A percentile compares a stretch with the other conserved stretches of the same genome.
These are phyloP conservation scores for Mycosarcoma maydis DNA, from an alignment of 1,284 basidiomycete genomes.

Conservation along the genomic window DNA sequence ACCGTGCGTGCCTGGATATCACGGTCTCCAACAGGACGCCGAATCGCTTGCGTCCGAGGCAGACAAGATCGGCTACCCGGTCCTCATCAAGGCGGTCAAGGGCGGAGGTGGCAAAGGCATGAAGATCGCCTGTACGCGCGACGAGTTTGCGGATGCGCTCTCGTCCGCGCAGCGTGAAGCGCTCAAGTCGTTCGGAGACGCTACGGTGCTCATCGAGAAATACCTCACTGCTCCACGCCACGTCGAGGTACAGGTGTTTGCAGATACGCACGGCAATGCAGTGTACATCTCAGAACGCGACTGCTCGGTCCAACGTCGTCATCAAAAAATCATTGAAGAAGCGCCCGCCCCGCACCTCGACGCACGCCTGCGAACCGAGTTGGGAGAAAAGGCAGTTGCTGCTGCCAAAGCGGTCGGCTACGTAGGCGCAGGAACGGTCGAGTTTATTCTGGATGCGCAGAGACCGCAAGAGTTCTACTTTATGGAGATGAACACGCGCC, in stretches of 20 bases:
- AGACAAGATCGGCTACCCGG: slow-evolving; percentile 68
- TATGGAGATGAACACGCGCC: slow-evolving; percentile 77
- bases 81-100: slow-evolving; percentile 68
- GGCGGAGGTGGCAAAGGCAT: slow-evolving; percentile 69
- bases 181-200: slow-evolving; percentile 71
- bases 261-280: slow-evolving; percentile 72
- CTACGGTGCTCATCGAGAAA: slow-evolving; percentile 60
- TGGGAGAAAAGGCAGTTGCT: slow-evolving; percentile 86
- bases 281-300: slow-evolving; percentile 93
- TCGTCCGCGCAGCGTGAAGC: slow-evolving; percentile 83
- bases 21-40: slow-evolving; percentile 79
- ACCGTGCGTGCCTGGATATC: slow-evolving; percentile 91
- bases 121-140: slow-evolving; percentile 69
- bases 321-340: slow-evolving; percentile 95
- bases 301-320: slow-evolving; percentile 90
- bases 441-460: slow-evolving; percentile 63
- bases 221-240: slow-evolving; percentile 62
- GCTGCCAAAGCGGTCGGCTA: slow-evolving; percentile 87
- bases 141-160: slow-evolving; percentile 80
- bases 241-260: slow-evolving; percentile 78
- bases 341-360: slow-evolving; percentile 89
- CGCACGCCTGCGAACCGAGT: slow-evolving; percentile 77
- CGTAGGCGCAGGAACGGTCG: slow-evolving; percentile 94
- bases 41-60: slow-evolving; percentile 75
- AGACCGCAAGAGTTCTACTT: slow-evolving; percentile 52